Percentiles rank a stretch among this genome's conserved stretches.
These are phyloP conservation scores for Lignosus rhinocerotis DNA, from an alignment of 1,284 basidiomycete genomes.

Conservation along the genomic window DNA sequence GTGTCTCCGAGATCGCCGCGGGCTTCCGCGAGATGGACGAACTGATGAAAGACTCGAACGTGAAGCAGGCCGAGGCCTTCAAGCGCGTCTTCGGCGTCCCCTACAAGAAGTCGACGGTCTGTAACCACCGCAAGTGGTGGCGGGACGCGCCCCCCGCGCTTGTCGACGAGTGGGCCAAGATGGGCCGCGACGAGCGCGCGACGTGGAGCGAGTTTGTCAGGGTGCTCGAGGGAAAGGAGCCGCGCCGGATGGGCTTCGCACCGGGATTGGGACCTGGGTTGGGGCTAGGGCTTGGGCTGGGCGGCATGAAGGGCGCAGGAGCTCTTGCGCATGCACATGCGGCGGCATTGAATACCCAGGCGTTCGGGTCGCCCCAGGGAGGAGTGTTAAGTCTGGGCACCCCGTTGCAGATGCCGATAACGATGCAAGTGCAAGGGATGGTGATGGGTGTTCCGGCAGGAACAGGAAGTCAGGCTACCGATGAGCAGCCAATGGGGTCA, in stretches of 20 bases:
- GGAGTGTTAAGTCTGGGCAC: slow-evolving; percentile 4
- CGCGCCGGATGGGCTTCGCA: neutral
- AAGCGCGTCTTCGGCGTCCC: slow-evolving; percentile 64
- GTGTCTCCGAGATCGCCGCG: slow-evolving; percentile 56
- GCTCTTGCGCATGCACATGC: slow-evolving; percentile 1
- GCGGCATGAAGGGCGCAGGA: slow-evolving; percentile 1
- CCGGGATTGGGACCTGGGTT: slow-evolving; percentile 5
- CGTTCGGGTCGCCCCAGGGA: slow-evolving; percentile 9
- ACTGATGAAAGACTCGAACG: slow-evolving; percentile 42
- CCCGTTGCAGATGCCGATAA: neutral
- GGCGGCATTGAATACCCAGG: slow-evolving; percentile 3
- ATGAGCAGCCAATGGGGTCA: slow-evolving; percentile 30
- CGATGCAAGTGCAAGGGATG: neutral
- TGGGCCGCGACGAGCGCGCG: slow-evolving; percentile 57
- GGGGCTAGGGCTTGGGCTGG: neutral
- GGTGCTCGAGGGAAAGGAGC: slow-evolving; percentile 44
- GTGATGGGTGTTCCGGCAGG: neutral
- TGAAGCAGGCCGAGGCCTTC: slow-evolving; percentile 61
- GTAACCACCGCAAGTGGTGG: slow-evolving; percentile 65
- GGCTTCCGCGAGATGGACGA: slow-evolving; percentile 60
- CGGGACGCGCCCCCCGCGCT: slow-evolving; percentile 49
- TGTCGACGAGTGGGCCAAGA: slow-evolving; percentile 49
- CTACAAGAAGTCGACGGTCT: slow-evolving; percentile 71
- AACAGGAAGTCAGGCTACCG: neutral
- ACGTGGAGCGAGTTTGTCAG: slow-evolving; percentile 69